Base-by-base conservation (phyloP, 2,329 filamentous ascomycete genomes). In the Talaromyces atroroseus region DNA sequence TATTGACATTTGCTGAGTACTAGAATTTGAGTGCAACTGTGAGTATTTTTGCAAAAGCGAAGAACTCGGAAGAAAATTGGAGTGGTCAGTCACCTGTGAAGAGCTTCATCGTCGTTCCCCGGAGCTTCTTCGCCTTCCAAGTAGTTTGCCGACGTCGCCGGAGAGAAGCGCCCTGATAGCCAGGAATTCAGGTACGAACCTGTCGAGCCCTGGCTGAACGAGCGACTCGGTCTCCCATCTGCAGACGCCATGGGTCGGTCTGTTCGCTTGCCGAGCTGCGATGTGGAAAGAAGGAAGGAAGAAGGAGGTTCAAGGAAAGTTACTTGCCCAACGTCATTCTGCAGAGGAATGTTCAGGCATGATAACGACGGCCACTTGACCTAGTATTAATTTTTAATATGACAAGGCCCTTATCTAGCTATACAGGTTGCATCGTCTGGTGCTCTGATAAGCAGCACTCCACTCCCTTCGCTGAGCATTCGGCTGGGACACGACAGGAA, bases 1-100 rank as follows among this genome's bases (percentile, higher is more conserved):
- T 66, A 80, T 73, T 8, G 73, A 72, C 49, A 76, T 66, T n/a
- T 74, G 75, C 6, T 70, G 72, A 29, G 67, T 68, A 57, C 68
- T 69, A 38, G 24, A 32, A 18, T 54, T 16, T 38, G 5, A 23
- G 5, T 16, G 14, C 16, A 18, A 5, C n/a, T 8, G 18, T 40
- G 36, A 40, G 36, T 18, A 40, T 18, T 40, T 18, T 40, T 40
- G 5, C 14, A 40, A 18, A 16, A 16, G 36, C 36, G n/a, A 14
- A n/a, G 4, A 40, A n/a, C n/a, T n/a, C n/a, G n/a, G n/a, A n/a
- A 21, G 38, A 20, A 6, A 20, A 10, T 32, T 32, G 3, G 5
- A 48, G 10, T 21, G 11, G n/a, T 54, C 42, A 5, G 18, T 54
- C 52, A 58, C 54, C 62, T 63, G 4, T 62, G 58, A 10, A 68